These are phyloP conservation scores for Kwoniella bestiolae DNA, from an alignment of 768 basidiomycete species.

Conservation along the genomic window DNA sequence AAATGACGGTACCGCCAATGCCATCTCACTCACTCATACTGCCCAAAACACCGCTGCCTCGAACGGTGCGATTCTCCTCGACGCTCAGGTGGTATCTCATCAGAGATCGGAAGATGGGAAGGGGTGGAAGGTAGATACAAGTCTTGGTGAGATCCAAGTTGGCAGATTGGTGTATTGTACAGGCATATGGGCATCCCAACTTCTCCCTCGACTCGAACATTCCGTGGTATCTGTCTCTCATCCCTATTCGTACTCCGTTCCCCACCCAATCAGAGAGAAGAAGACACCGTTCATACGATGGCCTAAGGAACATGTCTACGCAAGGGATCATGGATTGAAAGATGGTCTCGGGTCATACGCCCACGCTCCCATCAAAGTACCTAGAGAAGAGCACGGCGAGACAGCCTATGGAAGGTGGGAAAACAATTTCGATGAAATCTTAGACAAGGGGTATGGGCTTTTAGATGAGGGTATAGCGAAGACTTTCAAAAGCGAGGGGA, in stretches of 20 bases:
- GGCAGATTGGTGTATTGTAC: slow-evolving; percentile 12
- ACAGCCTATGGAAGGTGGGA: slow-evolving; percentile 27
- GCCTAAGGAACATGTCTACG: slow-evolving; percentile 26
- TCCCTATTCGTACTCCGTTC: slow-evolving; percentile 23
- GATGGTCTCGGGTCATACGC: slow-evolving; percentile 25
- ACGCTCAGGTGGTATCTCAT: slow-evolving; percentile 6
- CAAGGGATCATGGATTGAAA: slow-evolving; percentile 21
- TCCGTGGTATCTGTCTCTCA: slow-evolving; percentile 23
- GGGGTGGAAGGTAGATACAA: neutral
- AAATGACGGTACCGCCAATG: slow-evolving; percentile 25
- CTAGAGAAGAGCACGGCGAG: slow-evolving; percentile 6
- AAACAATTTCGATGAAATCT: slow-evolving; percentile 14
- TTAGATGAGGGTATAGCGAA: slow-evolving; percentile 6
- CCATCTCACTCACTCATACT: slow-evolving; percentile 3
- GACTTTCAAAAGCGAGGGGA: slow-evolving; percentile 10
- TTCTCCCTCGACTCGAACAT: slow-evolving; percentile 12
- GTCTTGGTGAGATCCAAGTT: slow-evolving; percentile 9
- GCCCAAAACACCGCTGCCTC: slow-evolving; percentile 4
- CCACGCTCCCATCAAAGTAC: slow-evolving; percentile 19
- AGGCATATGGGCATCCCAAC: slow-evolving; percentile 27
- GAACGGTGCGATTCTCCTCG: slow-evolving; percentile 12
- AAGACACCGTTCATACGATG: slow-evolving; percentile 26
- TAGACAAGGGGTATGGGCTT: slow-evolving; percentile 7
- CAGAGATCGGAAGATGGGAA: neutral
- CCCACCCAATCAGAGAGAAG: slow-evolving; percentile 3